Base-by-base conservation (phyloP, 2,329 filamentous ascomycete genomes). In the Incumbomyces lentus region DNA sequence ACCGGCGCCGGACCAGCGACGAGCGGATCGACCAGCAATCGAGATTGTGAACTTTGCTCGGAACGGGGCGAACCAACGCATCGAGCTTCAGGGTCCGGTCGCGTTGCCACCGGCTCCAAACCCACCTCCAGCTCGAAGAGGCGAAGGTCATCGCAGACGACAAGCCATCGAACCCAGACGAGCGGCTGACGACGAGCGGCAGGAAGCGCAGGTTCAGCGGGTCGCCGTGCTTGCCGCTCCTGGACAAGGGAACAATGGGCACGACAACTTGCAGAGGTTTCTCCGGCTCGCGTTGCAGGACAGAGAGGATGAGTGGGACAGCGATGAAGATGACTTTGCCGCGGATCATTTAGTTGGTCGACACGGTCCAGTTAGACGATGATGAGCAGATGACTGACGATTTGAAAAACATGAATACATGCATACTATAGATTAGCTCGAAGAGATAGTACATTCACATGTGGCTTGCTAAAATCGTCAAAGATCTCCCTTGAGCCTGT, bases 281-380 rank as follows among this genome's bases (percentile, higher is more conserved):
- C 53, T 78, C 31, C 65, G 71, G 35, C 59, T 78, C 47, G 75
- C 72, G 5, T 58, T 64, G 46, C 64, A 71, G 43, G 75, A 78
- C 49, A 66, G 71, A 35, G 75, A 78, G 59, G 75, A 78, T 52
- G 75, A 70, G 48, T 78, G 75, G 75, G 73, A 78, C 51, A 76
- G 73, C 51, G 75, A 78, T 56, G 75, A 77, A 55, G 52, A 78
- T 42, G 72, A 74, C 13, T 35, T 35, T 35, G 22, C 22, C 22
- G 22, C 22, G 4, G 22, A 26, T 4, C 22, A 26, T 26, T 26
- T 26, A 8, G 22, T 26, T 8, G 22, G 22, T 8, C 22, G 22
- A 26, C 4, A 8, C 4, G 22, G 5, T 5, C 22, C 4, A 26
- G 22, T 8, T 26, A 26, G 22, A 26, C 22, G 22, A 26, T 26